Evolutionary conservation across 1,284 basidiomycete genomes (phyloP), one percentile per base, ranked within the genome.

Genomic region (Ganoderma lucidum): DNA sequence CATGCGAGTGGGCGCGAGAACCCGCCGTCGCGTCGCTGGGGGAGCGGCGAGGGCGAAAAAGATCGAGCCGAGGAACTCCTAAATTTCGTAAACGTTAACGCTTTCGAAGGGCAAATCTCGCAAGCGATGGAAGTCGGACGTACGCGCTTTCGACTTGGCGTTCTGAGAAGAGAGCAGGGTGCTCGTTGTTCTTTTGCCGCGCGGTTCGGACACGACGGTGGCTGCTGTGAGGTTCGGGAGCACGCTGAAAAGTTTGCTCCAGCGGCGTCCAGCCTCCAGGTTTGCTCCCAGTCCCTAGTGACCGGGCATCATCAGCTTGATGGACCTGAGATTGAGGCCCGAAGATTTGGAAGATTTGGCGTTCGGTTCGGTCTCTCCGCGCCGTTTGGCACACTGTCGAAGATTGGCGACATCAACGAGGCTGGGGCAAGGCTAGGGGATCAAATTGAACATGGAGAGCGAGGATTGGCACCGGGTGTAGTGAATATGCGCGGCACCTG

Each of bases 321-420:
- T 59, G 58, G 37, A 28, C 35, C 37, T 59, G 37, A 59, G 37
- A 41, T 59, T 59, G n/a, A 32, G 19, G 58, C 35, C 39, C 12
- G 12, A n/a, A 59, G 55, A 23, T 23, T 35, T 5, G 35, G 35
- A 35, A 35, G 4, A 58, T 58, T 37, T 58, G 35, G 45, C n/a
- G 45, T 48, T 48, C 8, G 6, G 45, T 12, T 28, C 10, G 1
- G 48, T 28, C 23, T 28, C n/a, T 51, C 48, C n/a, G n/a, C 48
- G n/a, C 10, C 6, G 23, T 12, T 28, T 28, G 48, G 48, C 48
- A 14, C 12, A 28, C 8, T 14, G 48, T 51, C 48, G 23, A 51
- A 35, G 35, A 35, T 35, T 28, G 48, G 10, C 48, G 23, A 44
- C 35, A 35, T 35, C 35, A 35, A 35, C 35, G 35, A 35, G 35